Base-by-base conservation (phyloP, 176 grass and related monocot species). In the Triticum monococcum region DNA sequence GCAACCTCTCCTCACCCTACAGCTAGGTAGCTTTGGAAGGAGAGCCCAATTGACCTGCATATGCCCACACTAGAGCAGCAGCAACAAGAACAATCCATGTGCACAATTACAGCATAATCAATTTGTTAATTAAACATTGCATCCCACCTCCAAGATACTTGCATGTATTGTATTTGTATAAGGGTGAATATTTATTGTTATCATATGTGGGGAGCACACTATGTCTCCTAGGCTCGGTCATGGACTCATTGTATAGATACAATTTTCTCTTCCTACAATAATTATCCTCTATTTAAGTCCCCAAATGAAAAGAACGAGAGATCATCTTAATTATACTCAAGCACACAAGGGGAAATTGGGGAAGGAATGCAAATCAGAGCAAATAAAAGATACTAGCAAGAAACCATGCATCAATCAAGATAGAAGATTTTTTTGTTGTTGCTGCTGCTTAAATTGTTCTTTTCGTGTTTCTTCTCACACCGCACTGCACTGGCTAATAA, bases 21-120 rank as follows among this genome's bases (percentile, higher is more conserved):
- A 69, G 62, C 63, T 32, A 67, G 38, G 52, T 84, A 72, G 77
- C 70, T 81, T 90, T 88, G 90, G 90, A 88, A 72, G 86, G 86
- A 43, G 90, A 88, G 86, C 86, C 86, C 78, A 85, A 78, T 85
- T 85, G 86, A 88, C 90, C 86, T 88, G 90, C 90, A 79, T 88
- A 79, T 88, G 86, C 54, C 43, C 57, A 91, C 86, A 86, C 54
- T 75, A 48, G 72, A 79, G 70, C 83, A 84, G 69, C 83, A 86
- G 54, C 60, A 89, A 75, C 88, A 87, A 85, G 78, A 88, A 86
- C 82, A 82, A 81, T 88, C 81, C 86, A 91, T 91, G 85, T 84
- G 89, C 68, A 66, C 76, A 81, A 70, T 46, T 40, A 71, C 26
- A 52, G 18, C 11, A 76, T 31, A 78, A 57, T 22, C 1, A 59